Percentiles rank a stretch among this genome's conserved stretches.
Evolutionary conservation across 495 filamentous ascomycete genomes (phyloP).

Genomic region (Talaromyces liani): DNA sequence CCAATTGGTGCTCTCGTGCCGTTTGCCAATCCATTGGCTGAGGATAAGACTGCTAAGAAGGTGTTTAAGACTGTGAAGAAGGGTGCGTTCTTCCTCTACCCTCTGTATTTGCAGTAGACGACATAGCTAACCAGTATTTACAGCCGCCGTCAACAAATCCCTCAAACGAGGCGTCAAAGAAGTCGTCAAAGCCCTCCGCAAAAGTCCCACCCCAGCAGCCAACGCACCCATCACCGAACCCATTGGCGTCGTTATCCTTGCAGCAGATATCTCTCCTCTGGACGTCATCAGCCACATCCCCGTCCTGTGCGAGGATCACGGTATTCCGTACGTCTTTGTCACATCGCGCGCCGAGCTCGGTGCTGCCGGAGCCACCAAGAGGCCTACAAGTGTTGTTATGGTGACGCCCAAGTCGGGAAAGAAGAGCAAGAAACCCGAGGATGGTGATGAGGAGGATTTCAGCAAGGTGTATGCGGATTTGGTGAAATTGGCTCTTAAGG

Average conservation of each 20-base stretch:
- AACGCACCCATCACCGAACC: constrained; percentile 45
- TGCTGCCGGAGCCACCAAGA: constrained; percentile 83
- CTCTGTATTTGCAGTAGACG: neutral
- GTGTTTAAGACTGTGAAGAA: constrained; percentile 88
- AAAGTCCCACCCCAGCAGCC: constrained; percentile 56
- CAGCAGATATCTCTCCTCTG: constrained; percentile 94
- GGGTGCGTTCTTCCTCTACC: constrained; percentile 46
- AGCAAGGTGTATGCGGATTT: constrained; percentile 64
- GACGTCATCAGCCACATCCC: constrained; percentile 97
- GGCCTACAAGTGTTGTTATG: constrained; percentile 93
- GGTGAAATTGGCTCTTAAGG: constrained; percentile 67
- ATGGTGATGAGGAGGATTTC: constrained; percentile 57
- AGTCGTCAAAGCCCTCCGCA: constrained; percentile 93
- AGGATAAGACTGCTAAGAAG: constrained; percentile 90
- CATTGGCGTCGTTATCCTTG: constrained; percentile 77
- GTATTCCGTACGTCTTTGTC: constrained; percentile 89
- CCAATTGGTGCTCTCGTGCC: constrained; percentile 72
- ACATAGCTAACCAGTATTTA: constrained; percentile 15
- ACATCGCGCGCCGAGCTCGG: constrained; percentile 83
- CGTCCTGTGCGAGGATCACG: constrained; percentile 94
- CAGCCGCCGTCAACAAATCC: constrained; percentile 85
- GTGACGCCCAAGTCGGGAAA: constrained; percentile 51
- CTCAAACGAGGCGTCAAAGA: constrained; percentile 98
- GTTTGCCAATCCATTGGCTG: constrained; percentile 86
- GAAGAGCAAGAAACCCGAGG: constrained; percentile 45